Conservation (phyloP, 225 moss, liverwort and hornwort species). For the Rhytidiadelphus loreus region DNA sequence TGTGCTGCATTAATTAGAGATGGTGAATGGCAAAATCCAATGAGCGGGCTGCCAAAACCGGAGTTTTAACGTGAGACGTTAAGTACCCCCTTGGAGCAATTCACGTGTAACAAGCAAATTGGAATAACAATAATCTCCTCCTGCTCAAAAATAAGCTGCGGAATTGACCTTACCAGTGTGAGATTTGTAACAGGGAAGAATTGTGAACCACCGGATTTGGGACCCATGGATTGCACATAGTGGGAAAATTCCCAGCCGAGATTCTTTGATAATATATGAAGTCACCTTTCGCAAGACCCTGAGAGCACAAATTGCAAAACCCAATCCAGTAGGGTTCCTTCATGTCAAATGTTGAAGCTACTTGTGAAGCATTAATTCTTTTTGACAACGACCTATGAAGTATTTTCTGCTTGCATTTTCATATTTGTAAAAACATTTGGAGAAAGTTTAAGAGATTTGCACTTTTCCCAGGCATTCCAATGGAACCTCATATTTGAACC, state of each 20-base stretch:
- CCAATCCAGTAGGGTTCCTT: not conserved
- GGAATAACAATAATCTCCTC: not conserved
- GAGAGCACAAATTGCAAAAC: not conserved
- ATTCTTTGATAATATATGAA: conserved; percentile 35
- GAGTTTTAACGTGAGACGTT: no score
- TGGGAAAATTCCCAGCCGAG: conserved; percentile 63
- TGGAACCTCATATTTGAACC: not conserved
- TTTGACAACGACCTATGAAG: not conserved
- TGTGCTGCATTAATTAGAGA: no score
- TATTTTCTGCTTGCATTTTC: not conserved
- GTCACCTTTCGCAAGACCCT: conserved; percentile 8
- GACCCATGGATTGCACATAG: conserved; percentile 26
- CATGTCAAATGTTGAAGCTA: not conserved
- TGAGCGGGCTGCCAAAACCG: no score
- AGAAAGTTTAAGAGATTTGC: not conserved
- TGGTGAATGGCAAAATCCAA: no score
- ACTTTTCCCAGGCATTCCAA: no score
- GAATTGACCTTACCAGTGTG: conserved; percentile 20
- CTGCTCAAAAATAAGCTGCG: not conserved
- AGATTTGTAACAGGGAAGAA: conserved; percentile 39
- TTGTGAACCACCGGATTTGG: conserved; percentile 21
- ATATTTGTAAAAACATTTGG: not conserved
- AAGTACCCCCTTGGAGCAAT: no score
- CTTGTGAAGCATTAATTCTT: not conserved
- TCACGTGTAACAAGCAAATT: not conserved